Evolutionary conservation across 768 basidiomycete species (phyloP).

Genomic region (Mycena indigotica): DNA sequence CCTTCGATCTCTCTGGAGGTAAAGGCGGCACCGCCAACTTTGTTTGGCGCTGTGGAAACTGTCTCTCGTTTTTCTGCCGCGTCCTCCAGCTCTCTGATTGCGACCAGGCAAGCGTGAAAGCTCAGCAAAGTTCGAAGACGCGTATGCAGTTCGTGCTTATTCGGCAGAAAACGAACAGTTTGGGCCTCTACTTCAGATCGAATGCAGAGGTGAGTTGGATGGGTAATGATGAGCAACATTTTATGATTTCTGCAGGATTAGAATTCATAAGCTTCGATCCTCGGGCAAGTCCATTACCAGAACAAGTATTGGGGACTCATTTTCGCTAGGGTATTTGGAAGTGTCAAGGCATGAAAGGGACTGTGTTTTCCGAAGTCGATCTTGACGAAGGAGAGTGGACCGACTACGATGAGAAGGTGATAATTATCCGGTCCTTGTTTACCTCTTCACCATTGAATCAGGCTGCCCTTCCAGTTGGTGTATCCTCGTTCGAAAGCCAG

Average conservation of each 20-base stretch:
- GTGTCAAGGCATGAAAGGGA: constrained; percentile 63
- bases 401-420: constrained; percentile 91
- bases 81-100: neutral
- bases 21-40: constrained; percentile 75
- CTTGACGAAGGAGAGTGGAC: constrained; percentile 73
- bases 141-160: constrained; percentile 56
- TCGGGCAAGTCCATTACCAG: constrained; percentile 58
- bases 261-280: constrained; percentile 83
- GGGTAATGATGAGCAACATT: neutral
- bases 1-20: constrained; percentile 62
- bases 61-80: constrained; percentile 37
- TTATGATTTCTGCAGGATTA: constrained; percentile 47
- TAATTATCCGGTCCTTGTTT: constrained; percentile 11
- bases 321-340: constrained; percentile 77
- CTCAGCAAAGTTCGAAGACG: constrained; percentile 74
- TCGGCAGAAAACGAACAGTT: constrained; percentile 62
- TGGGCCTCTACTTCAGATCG: constrained; percentile 67
- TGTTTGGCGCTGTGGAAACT: constrained; percentile 77
- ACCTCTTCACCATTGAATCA: constrained; percentile 27
- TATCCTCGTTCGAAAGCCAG: constrained; percentile 65
- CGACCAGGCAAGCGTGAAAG: constrained; percentile 73
- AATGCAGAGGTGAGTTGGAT: constrained; percentile 56
- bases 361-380: constrained; percentile 66
- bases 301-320: too few species aligned
- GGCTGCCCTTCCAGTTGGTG: constrained; percentile 65